Conservation (phyloP, 371 early-diverging fungal genomes). For the Circinella minor region DNA sequence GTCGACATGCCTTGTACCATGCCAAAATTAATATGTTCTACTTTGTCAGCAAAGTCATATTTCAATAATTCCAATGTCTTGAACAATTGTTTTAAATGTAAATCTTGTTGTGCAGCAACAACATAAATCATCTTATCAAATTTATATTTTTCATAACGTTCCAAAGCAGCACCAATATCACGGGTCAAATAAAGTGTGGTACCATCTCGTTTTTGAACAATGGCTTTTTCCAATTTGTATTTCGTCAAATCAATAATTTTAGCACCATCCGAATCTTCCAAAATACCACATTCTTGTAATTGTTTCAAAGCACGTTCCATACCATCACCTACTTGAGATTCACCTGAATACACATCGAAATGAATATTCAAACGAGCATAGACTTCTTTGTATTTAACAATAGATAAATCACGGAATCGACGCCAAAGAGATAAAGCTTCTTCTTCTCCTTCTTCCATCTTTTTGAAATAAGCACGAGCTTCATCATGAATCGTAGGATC, state of each 20-base stretch:
- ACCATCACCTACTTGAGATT: slow-evolving; percentile 90
- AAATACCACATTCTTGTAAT: slow-evolving; percentile 71
- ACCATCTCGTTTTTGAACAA: slow-evolving; percentile 96
- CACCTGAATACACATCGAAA: slow-evolving; percentile 99
- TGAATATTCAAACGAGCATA: slow-evolving; percentile 94
- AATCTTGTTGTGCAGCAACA: slow-evolving; percentile 95
- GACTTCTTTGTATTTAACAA: slow-evolving; percentile 93
- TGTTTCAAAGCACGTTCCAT: slow-evolving; percentile 81
- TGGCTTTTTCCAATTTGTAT: slow-evolving; percentile 84
- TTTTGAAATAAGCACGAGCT: slow-evolving; percentile 96
- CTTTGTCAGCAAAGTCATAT: slow-evolving; percentile 66
- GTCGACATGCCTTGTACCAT: slow-evolving; percentile 99
- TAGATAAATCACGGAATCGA: slow-evolving; percentile 92
- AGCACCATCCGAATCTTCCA: slow-evolving; percentile 87
- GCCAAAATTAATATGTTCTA: slow-evolving; percentile 97
- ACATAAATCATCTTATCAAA: slow-evolving; percentile 98
- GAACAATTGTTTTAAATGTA: slow-evolving; percentile 97
- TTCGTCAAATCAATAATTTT: slow-evolving; percentile 83
- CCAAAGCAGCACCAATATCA: slow-evolving; percentile 98
- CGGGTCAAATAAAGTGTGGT: slow-evolving; percentile 97
- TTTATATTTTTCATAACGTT: slow-evolving; percentile 89
- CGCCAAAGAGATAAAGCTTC: slow-evolving; percentile 88
- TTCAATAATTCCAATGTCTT: slow-evolving; percentile 87
- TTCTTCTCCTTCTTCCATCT: slow-evolving; percentile 98
- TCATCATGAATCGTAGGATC: slow-evolving; percentile 80